These are phyloP conservation scores for Rhytidhysteron rufulum DNA, from an alignment of 2,329 filamentous ascomycete species.

Conservation along the genomic window DNA sequence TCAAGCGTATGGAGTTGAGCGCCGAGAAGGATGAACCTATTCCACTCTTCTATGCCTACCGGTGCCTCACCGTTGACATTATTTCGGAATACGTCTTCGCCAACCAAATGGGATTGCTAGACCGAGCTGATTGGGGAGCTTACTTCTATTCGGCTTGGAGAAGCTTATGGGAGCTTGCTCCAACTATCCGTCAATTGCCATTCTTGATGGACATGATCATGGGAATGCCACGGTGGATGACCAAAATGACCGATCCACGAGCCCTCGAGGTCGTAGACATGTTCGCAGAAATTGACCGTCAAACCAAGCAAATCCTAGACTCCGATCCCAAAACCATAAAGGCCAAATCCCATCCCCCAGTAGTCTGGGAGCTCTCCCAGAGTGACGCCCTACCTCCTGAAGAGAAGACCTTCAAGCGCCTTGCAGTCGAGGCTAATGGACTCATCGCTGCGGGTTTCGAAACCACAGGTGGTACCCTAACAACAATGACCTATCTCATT, in stretches of 20 bases:
- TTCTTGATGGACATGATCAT: conserved; percentile 6
- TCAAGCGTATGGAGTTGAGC: conserved; percentile 7
- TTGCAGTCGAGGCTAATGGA: conserved; percentile 9
- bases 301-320: conserved; percentile 5
- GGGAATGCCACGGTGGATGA: conserved; percentile 5
- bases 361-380: conserved; percentile 9
- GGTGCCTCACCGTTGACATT: conserved; percentile 15
- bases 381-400: conserved; percentile 6
- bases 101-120: conserved; percentile 8
- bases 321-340: conserved; percentile 6
- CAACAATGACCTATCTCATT: conserved; percentile 6
- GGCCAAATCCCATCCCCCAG: conserved; percentile 2
- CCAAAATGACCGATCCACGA: conserved; percentile 7
- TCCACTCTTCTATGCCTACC: conserved; percentile 11
- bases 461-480: conserved; percentile 8
- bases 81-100: conserved; percentile 15
- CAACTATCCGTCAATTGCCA: conserved; percentile 10
- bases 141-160: conserved; percentile 10
- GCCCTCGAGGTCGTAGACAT: conserved; percentile 10
- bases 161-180: conserved; percentile 8
- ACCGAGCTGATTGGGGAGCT: conserved; percentile 9
- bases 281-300: conserved; percentile 7
- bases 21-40: conserved; percentile 9
- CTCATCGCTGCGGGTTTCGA: conserved; percentile 10
- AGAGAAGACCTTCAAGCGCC: conserved; percentile 7